phyloP scores from a whole-genome alignment of 345 rosid genomes.

The Citrus unshiu region DNA sequence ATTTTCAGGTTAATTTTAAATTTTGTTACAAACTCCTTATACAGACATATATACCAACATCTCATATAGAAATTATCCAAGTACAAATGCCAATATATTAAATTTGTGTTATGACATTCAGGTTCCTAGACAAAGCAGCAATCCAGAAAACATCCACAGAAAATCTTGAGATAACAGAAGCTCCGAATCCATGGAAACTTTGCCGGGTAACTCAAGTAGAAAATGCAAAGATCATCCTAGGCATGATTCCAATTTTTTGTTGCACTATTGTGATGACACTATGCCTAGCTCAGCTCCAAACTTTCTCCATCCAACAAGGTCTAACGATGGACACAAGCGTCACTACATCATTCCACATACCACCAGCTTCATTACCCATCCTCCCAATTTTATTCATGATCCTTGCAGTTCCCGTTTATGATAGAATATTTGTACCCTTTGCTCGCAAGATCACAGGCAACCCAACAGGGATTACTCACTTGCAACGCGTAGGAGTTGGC shows the following conservation, averaged over 20 bases:
- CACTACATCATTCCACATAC: slow-evolving; percentile 34
- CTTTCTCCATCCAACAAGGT: slow-evolving; percentile 55
- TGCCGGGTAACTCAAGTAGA: slow-evolving; percentile 65
- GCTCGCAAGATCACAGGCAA: slow-evolving; percentile 39
- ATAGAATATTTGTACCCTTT: slow-evolving; percentile 39
- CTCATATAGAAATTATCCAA: background rate
- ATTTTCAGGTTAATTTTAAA: slow-evolving; percentile 30
- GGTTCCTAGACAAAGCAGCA: slow-evolving; percentile 65
- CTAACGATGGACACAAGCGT: slow-evolving; percentile 45
- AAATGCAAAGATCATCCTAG: slow-evolving; percentile 45
- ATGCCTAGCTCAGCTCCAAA: slow-evolving; percentile 50
- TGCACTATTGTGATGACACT: slow-evolving; percentile 65
- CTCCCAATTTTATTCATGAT: slow-evolving; percentile 41
- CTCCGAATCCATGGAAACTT: slow-evolving; percentile 52
- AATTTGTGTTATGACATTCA: slow-evolving; percentile 1
- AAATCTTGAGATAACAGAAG: background rate
- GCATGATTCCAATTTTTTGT: slow-evolving; percentile 48
- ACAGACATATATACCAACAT: background rate
- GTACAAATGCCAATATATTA: too few species aligned
- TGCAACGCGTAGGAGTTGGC: slow-evolving; percentile 60
- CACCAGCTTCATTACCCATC: slow-evolving; percentile 56
- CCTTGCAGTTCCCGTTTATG: slow-evolving; percentile 42
- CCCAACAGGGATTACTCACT: slow-evolving; percentile 47
- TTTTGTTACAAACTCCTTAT: background rate
- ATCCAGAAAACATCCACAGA: slow-evolving; percentile 21